Evolutionary conservation across 2,329 filamentous ascomycete genomes (phyloP), one percentile per base, ranked within the genome.

Genomic region (Aspergillus jensenii): DNA sequence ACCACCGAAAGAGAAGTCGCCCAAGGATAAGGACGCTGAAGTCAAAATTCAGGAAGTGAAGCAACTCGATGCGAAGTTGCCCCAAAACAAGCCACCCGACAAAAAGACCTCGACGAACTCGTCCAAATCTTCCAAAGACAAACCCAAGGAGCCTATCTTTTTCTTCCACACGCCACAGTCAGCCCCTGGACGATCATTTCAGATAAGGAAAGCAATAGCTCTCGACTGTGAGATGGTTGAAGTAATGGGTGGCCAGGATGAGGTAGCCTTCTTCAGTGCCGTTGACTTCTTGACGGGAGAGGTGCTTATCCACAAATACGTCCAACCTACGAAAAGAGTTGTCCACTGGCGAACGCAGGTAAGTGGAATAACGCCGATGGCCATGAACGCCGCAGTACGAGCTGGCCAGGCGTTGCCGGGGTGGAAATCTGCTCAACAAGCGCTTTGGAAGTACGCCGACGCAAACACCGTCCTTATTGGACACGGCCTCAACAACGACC

Each of bases 201-300:
- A 14, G 5, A 43, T 17, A 31, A 48, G 43, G 23, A 52, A 49
- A 33, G 45, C 17, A 78, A 71, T 82, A 2, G 75, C 71, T 0
- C 62, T 82, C 7, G 80, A 82, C 60, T 82, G 80, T 58, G 80
- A 82, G 63, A 82, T 82, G 79, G 78, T 78, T 5, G 68, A 65
- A 14, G 65, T 78, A 1, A 54, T 40, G 2, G 62, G 15, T n/a
- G 70, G 9, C 68, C 45, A 40, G 11, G 23, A 60, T 40, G 73
- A 73, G 58, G 60, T 75, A 3, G 75, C 76, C n/a, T 72, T 70
- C 11, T 52, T 81, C 9, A 74, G 68, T 27, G 76, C 68, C 7
- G 67, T 79, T 37, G 81, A 83, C 65, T 78, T 78, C 50, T 54
- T 82, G 27, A 80, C 78, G 3, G 79, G 79, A 6, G 73, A 77